Conservation (phyloP, 2,329 filamentous ascomycete species). For the Colletotrichum somersetense region DNA sequence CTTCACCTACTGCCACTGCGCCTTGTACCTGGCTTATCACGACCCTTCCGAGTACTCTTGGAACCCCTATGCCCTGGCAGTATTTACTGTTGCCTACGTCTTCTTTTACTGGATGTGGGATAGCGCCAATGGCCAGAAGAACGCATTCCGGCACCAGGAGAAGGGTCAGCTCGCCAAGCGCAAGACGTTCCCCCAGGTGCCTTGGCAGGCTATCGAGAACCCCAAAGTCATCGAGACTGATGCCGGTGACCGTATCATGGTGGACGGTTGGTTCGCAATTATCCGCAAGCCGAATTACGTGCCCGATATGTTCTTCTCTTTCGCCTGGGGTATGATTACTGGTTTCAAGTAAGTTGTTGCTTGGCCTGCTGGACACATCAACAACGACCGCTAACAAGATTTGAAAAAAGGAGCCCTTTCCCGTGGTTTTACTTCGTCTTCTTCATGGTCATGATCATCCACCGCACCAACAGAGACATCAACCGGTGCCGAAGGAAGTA, state of each 20-base stretch:
- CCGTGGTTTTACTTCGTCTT: slow-evolving; percentile 93
- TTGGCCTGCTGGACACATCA: too few relatives aligned
- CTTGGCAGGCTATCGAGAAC: slow-evolving; percentile 81
- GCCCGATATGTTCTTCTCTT: slow-evolving; percentile 62
- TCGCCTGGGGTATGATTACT: slow-evolving; percentile 64
- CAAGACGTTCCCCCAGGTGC: slow-evolving; percentile 83
- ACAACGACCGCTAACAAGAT: background rate
- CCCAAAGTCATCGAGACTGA: slow-evolving; percentile 77
- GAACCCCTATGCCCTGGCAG: slow-evolving; percentile 71
- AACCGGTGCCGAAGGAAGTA: slow-evolving; percentile 83
- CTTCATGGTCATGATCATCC: slow-evolving; percentile 84
- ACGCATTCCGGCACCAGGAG: slow-evolving; percentile 81
- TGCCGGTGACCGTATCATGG: slow-evolving; percentile 48
- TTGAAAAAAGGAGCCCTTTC: slow-evolving; percentile 71
- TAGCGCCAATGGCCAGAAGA: slow-evolving; percentile 86
- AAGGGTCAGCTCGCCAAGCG: slow-evolving; percentile 73
- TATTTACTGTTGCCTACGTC: slow-evolving; percentile 65
- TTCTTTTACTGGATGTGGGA: slow-evolving; percentile 89
- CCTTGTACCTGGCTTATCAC: slow-evolving; percentile 83
- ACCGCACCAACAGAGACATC: slow-evolving; percentile 83
- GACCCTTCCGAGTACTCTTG: slow-evolving; percentile 76
- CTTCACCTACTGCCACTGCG: slow-evolving; percentile 86
- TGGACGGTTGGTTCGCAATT: slow-evolving; percentile 67
- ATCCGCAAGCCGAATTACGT: slow-evolving; percentile 74
- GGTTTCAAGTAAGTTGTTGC: slow-evolving; percentile 56